Conservation (phyloP, 768 basidiomycete species). For the Xerocomus potaroensis region DNA sequence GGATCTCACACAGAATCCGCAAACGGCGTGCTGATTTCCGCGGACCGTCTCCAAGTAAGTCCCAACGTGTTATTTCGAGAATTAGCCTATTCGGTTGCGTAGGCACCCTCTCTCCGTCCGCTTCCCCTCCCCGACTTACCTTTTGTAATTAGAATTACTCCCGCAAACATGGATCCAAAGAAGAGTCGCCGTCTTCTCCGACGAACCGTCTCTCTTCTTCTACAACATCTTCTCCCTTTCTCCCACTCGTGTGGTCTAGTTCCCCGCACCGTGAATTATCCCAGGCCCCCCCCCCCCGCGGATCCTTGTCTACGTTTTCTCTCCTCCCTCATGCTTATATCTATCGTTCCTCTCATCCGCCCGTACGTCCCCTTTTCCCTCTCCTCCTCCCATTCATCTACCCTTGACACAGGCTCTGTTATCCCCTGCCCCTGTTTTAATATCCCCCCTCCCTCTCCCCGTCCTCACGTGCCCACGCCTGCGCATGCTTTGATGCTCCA, state of each 20-base stretch:
- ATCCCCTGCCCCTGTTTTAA: no score
- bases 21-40: conserved; percentile 30
- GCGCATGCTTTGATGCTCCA: conserved; percentile 16
- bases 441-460: conserved; percentile 2
- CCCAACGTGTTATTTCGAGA: conserved; percentile 22
- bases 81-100: conserved; percentile 22
- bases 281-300: conserved; percentile 23
- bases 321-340: conserved; percentile 29
- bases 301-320: conserved; percentile 29
- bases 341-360: no score
- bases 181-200: no score
- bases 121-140: no score
- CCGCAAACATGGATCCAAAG: no score
- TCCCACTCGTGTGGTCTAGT: neutral
- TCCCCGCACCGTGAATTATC: conserved; percentile 26
- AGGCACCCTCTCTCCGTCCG: no score
- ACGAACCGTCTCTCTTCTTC: no score
- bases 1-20: conserved; percentile 26
- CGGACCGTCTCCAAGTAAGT: conserved; percentile 21
- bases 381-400: neutral
- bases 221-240: no score
- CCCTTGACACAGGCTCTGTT: no score
- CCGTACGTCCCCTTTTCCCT: neutral
- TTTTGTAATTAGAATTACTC: no score
- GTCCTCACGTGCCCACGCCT: conserved; percentile 10